Base-by-base conservation (phyloP, 495 filamentous ascomycete genomes). In the Penicillium paxilli region DNA sequence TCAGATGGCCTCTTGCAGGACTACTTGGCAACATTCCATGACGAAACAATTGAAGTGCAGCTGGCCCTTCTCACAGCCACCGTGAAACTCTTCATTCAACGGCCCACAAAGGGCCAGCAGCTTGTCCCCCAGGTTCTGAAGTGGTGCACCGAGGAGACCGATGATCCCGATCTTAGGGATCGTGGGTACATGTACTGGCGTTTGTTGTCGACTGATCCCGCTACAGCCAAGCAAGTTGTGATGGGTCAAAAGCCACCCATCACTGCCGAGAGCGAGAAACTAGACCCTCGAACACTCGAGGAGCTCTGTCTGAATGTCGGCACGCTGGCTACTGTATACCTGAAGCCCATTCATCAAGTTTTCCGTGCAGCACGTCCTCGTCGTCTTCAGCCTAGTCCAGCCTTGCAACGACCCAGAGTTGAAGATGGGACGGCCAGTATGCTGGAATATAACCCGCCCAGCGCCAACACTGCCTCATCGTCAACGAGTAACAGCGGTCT, bases 161-260 rank as follows among this genome's bases (percentile, higher is more conserved):
- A 99, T 67, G 96, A 98, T 70, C 95, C 95, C 0, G 94, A 99
- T 65, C 84, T 99, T 25, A 82, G 94, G 38, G 94, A 99, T 65
- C 80, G 94, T 55, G 94, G 94, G 10, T 98, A 96, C 76, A 97
- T 99, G 91, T 99, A 99, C 76, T 99, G 94, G 94, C 87, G 94
- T 7, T 81, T 99, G 19, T 82, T 99, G 3, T 96, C 92, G n/a
- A 91, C 90, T 2, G 92, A 97, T 71, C 92, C 95, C 50, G 83
- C 88, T 16, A 83, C 86, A 0, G 94, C 94, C 8, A 93, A 91
- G 63, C 77, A 84, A 52, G 81, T 99, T 49, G 90, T 99, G 57
- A 96, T 98, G 92, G 93, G 92, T 54, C 87, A 95, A 59, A 98
- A 98, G 67, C 94, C 94, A 1, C 84, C 94, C 33, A 98, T 98